phyloP scores from a whole-genome alignment of 179 eudicot genomes.

The Spinacia oleracea region DNA sequence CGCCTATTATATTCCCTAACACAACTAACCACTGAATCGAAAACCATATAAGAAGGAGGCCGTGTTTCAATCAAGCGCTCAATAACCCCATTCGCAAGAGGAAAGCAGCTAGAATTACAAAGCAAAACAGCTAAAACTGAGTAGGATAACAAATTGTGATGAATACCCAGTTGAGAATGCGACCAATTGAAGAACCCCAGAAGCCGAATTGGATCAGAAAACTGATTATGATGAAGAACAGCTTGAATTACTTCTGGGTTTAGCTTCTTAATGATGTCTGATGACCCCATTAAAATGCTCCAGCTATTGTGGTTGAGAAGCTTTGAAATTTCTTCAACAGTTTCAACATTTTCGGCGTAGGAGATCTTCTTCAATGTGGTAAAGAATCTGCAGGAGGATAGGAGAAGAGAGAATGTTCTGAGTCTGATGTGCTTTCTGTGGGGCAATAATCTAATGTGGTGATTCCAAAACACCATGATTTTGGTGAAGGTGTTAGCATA shows the following conservation, averaged over 20 bases:
- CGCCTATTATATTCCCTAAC: slow-evolving; percentile 37
- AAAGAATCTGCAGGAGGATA: slow-evolving; percentile 2
- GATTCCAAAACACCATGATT: slow-evolving; percentile 26
- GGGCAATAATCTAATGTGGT: slow-evolving; percentile 6
- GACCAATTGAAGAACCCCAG: slow-evolving; percentile 79
- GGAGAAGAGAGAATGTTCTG: not conserved
- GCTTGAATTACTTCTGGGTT: slow-evolving; percentile 70
- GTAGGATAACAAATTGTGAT: slow-evolving; percentile 58
- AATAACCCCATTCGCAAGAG: slow-evolving; percentile 48
- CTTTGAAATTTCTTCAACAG: slow-evolving; percentile 44
- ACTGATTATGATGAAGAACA: slow-evolving; percentile 49
- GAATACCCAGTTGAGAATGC: slow-evolving; percentile 51
- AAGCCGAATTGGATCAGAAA: slow-evolving; percentile 52
- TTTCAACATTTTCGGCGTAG: slow-evolving; percentile 19
- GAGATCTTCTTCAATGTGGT: slow-evolving; percentile 31
- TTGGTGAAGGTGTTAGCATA: slow-evolving; percentile 1
- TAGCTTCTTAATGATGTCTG: slow-evolving; percentile 42
- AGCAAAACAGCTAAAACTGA: slow-evolving; percentile 56
- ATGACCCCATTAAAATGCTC: slow-evolving; percentile 54
- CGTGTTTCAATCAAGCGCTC: slow-evolving; percentile 46
- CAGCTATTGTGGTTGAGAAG: slow-evolving; percentile 55
- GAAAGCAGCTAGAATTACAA: slow-evolving; percentile 45
- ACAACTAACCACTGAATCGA: slow-evolving; percentile 45
- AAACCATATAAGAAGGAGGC: slow-evolving; percentile 31
- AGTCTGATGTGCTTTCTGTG: slow-evolving; percentile 9